phyloP scores from a whole-genome alignment of 768 basidiomycete genomes.

The Zangia roseola region DNA sequence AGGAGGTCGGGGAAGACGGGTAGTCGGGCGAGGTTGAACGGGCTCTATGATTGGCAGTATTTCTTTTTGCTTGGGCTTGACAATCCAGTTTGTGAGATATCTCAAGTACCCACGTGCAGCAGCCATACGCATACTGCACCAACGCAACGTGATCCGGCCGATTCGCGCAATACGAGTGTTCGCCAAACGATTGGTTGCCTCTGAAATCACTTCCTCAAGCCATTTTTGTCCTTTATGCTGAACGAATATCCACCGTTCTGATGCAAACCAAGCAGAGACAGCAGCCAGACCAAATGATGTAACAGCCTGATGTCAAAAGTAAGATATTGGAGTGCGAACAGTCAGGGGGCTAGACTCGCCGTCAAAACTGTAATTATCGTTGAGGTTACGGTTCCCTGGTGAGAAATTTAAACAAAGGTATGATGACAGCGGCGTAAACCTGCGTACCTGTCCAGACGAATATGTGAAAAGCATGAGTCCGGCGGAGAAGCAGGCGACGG shows the following conservation, averaged over 20 bases:
- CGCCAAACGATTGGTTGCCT: conserved; percentile 25
- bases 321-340: conserved; percentile 3
- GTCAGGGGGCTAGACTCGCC: conserved; percentile 18
- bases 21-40: conserved; percentile 14
- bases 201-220: conserved; percentile 45
- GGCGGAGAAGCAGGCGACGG: conserved; percentile 79
- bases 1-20: conserved; percentile 12
- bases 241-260: conserved; percentile 48
- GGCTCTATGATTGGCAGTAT: conserved; percentile 23
- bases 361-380: conserved; percentile 78
- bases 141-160: conserved; percentile 24
- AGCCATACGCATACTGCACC: conserved; percentile 23
- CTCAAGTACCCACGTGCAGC: conserved; percentile 21
- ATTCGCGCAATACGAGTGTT: conserved; percentile 26
- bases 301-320: conserved; percentile 27
- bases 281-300: conserved; percentile 46
- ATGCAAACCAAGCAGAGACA: conserved; percentile 54
- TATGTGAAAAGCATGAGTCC: conserved; percentile 78
- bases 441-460: conserved; percentile 62
- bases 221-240: conserved; percentile 51
- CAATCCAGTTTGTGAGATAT: conserved; percentile 23
- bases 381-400: conserved; percentile 57
- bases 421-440: conserved; percentile 22
- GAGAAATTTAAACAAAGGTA: conserved; percentile 12
- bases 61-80: conserved; percentile 23